Base-by-base conservation (phyloP, 73 alveolate species). In the Blepharisma stoltei region DNA sequence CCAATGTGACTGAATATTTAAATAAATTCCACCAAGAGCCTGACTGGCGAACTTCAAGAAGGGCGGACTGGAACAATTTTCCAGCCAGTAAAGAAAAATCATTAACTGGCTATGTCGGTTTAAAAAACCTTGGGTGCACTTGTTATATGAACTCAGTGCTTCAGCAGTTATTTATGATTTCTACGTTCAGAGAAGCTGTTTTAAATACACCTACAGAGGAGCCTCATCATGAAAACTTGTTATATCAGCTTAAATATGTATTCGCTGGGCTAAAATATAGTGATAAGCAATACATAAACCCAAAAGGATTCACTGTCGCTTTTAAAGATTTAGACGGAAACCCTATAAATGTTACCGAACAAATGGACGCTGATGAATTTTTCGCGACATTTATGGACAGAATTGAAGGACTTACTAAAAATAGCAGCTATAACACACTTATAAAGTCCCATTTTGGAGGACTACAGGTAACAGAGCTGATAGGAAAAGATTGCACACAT, bases 321-420 rank as follows among this genome's bases (percentile, higher is more conserved):
- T 79, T 92, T 67, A 84, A 81, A 77, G 90, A 68, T 71, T 89
- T 67, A 1, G 97, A 91, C 25, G 97, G 96, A 27, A 54, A 89
- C 53, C 95, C 97, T 6, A 93, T 91, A 6, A 91, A 93, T 83
- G 92, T 86, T 44, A 60, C 80, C 52, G 95, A 83, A 78, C 84
- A 95, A 80, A 91, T 94, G 98, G 99, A 91, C 79, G 98, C 89
- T 0, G 99, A 95, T 83, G 98, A 95, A 85, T 93, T 93, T 89
- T 93, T 86, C 68, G 81, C 85, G 70, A 81, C 86, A 92, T 88
- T 93, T 68, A 93, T 95, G 97, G 95, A 95, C 82, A 89, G 88
- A 71, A 76, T 93, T 25, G 98, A 93, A 76, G 76, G 81, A 0
- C 78, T 78, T 8, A 70, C 91, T 54, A 93, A 93, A 25, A 44